Percentiles rank a stretch among this genome's conserved stretches.
Conservation (phyloP, 345 rosid species). For the Cardiospermum halicacabum region DNA sequence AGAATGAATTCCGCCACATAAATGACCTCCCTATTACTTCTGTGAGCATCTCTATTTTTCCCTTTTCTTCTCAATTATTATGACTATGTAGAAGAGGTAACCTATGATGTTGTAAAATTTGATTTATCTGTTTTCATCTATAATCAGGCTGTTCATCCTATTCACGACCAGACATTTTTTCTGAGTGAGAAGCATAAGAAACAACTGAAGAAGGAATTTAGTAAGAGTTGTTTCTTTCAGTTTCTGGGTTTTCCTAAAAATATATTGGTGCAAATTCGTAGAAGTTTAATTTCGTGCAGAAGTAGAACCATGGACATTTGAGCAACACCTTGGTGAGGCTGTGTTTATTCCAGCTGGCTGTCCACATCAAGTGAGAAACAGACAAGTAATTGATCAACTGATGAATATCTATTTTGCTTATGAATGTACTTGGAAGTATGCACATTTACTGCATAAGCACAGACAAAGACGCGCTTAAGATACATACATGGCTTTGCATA, state of each 20-base stretch:
- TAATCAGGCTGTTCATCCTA: constrained; percentile 37
- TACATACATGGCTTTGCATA: not conserved
- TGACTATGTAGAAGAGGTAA: not conserved
- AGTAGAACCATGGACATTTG: constrained; percentile 56
- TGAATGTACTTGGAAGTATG: not conserved
- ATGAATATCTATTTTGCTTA: not conserved
- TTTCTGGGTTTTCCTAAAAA: not conserved
- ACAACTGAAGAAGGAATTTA: constrained; percentile 48
- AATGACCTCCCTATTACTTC: not conserved
- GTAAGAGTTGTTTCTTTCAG: constrained; percentile 16
- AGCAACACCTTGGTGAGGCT: constrained; percentile 52
- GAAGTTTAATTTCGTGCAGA: constrained; percentile 17
- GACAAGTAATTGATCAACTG: constrained; percentile 27
- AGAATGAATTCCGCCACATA: constrained; percentile 23
- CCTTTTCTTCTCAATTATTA: not conserved
- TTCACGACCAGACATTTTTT: constrained; percentile 48
- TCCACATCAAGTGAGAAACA: constrained; percentile 54
- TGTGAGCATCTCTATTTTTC: not conserved
- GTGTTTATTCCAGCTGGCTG: constrained; percentile 59
- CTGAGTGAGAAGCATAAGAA: constrained; percentile 38
- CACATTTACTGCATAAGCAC: not conserved
- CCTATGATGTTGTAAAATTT: not conserved
- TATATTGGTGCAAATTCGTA: not conserved
- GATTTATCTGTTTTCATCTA: not conserved
- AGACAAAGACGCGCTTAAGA: not conserved